Percentiles rank a stretch among this genome's conserved stretches.
Evolutionary conservation across 2,329 filamentous ascomycete genomes (phyloP).

Genomic region (Colletotrichum acutatum): DNA sequence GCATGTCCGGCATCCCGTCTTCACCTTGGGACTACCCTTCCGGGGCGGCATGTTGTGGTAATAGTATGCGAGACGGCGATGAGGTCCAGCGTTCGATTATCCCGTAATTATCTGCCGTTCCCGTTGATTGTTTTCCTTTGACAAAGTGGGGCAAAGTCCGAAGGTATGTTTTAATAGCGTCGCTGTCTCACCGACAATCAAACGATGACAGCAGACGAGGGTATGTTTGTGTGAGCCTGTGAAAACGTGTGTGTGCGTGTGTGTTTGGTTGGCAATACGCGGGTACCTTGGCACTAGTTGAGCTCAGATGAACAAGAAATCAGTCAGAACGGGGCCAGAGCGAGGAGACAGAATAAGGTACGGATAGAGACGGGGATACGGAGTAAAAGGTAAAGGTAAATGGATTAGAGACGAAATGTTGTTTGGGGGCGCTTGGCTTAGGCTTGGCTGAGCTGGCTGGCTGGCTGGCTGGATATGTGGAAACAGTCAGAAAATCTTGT

Average conservation of each 20-base stretch:
- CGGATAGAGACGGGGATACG: too few species aligned
- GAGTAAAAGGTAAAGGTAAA: not conserved
- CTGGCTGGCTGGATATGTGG: not conserved
- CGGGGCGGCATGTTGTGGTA: slow-evolving; percentile 21
- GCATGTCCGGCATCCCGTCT: slow-evolving; percentile 65
- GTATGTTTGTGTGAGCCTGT: not conserved
- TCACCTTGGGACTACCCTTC: slow-evolving; percentile 47
- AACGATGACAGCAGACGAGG: not conserved
- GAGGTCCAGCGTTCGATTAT: not conserved
- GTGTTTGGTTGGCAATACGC: not conserved
- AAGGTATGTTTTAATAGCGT: not conserved
- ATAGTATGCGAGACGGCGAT: not conserved
- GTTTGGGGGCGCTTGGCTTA: not conserved
- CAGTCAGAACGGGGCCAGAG: slow-evolving; percentile 19
- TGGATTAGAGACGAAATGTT: not conserved
- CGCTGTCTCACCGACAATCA: not conserved
- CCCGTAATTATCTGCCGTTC: not conserved
- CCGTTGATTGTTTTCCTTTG: not conserved
- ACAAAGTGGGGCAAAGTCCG: not conserved
- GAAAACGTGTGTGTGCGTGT: too few species aligned
- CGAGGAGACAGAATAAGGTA: not conserved
- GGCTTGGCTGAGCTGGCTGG: too few species aligned
- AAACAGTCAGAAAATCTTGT: slow-evolving; percentile 11
- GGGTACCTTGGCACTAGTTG: not conserved
- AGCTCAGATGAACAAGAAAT: slow-evolving; percentile 14